Conservation (phyloP, 176 grass and related monocot genomes). For the Leersia perrieri region DNA sequence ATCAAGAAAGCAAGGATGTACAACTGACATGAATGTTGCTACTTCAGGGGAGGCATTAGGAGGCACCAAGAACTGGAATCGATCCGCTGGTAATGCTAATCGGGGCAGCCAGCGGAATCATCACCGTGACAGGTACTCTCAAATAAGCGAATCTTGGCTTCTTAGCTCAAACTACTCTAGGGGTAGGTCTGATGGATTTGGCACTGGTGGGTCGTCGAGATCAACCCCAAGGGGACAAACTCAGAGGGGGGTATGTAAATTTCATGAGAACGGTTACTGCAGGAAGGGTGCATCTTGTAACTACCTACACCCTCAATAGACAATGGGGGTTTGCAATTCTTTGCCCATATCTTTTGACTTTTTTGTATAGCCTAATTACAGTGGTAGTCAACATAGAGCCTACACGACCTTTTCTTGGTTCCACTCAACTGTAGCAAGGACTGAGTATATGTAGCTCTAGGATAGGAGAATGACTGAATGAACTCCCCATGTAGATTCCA, state of each 20-base stretch:
- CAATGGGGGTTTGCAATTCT: constrained; percentile 37
- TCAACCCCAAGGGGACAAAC: constrained; percentile 38
- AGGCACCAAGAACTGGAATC: constrained; percentile 40
- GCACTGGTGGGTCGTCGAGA: constrained; percentile 48
- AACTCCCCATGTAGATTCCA: constrained; percentile 27
- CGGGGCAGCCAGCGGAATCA: constrained; percentile 39
- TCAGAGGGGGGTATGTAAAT: constrained; percentile 72
- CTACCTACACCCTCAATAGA: constrained; percentile 53
- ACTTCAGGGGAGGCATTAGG: constrained; percentile 39
- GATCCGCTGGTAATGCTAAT: constrained; percentile 33
- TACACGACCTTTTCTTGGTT: constrained; percentile 40
- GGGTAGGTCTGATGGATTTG: constrained; percentile 46
- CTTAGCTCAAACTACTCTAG: constrained; percentile 48
- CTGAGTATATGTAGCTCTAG: constrained; percentile 44
- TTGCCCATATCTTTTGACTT: constrained; percentile 34
- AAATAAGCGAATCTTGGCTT: constrained; percentile 48
- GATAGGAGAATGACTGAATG: constrained; percentile 29
- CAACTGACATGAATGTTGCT: constrained; percentile 35
- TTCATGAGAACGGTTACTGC: constrained; percentile 66
- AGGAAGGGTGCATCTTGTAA: constrained; percentile 91
- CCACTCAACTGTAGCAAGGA: constrained; percentile 34
- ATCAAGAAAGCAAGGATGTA: constrained; percentile 38
- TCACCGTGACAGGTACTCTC: constrained; percentile 31
- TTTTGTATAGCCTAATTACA: constrained; percentile 68
- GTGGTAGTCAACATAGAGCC: constrained; percentile 40